A percentile compares a stretch with the other conserved stretches of the same genome.
Conservation (phyloP, 352 stramenopile species). For the Phytopythium delawarense region DNA sequence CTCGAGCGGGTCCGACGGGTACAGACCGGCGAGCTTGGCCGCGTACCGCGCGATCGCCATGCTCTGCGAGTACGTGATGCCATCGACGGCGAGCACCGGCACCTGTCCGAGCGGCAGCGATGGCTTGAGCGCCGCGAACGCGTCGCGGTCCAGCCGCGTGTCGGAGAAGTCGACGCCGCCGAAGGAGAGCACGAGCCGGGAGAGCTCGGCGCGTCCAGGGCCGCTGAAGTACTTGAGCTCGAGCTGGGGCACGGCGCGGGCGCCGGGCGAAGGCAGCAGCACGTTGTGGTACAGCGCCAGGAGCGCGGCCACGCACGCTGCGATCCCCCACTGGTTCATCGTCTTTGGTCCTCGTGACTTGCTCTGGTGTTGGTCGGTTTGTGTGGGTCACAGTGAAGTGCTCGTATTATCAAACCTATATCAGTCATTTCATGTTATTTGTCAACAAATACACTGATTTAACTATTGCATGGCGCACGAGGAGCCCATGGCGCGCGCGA, state of each 20-base stretch:
- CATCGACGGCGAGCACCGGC: slow-evolving; percentile 48
- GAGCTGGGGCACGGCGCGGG: slow-evolving; percentile 16
- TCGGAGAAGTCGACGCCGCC: slow-evolving; percentile 66
- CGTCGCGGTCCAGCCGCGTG: slow-evolving; percentile 33
- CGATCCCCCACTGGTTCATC: slow-evolving; percentile 25
- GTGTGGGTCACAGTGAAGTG: too few relatives aligned
- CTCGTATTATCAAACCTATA: too few relatives aligned
- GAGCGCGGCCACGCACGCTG: slow-evolving; percentile 19
- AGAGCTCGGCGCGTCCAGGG: slow-evolving; percentile 47
- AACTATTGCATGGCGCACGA: slow-evolving; percentile 38
- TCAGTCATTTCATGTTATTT: too few relatives aligned
- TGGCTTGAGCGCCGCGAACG: slow-evolving; percentile 51
- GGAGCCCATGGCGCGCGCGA: slow-evolving; percentile 30
- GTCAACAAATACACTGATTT: too few relatives aligned
- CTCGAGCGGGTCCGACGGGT: slow-evolving; percentile 20
- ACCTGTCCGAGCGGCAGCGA: slow-evolving; percentile 42
- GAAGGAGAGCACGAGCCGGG: slow-evolving; percentile 47
- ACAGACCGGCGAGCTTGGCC: slow-evolving; percentile 31
- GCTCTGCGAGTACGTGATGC: slow-evolving; percentile 31
- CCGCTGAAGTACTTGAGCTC: slow-evolving; percentile 76
- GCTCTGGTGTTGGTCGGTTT: not conserved
- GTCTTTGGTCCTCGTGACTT: not conserved
- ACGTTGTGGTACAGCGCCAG: slow-evolving; percentile 29
- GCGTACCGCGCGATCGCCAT: slow-evolving; percentile 37
- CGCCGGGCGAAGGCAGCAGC: slow-evolving; percentile 6